These are phyloP conservation scores for Cystobasidium onofrii DNA, from an alignment of 768 basidiomycete species.

Conservation along the genomic window DNA sequence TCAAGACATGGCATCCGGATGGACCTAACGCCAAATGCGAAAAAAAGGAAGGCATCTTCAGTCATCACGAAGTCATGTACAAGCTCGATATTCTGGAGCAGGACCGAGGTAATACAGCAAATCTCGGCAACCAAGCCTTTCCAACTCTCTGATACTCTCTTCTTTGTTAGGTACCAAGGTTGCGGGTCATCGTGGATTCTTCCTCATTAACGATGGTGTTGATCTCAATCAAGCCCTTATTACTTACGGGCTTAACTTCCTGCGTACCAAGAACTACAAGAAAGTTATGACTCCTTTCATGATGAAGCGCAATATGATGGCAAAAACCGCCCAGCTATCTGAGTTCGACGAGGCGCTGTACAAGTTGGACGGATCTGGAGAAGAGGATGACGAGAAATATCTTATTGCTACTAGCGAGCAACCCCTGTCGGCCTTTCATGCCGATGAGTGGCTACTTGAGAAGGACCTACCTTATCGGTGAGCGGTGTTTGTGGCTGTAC, in stretches of 20 bases:
- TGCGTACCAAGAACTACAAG: constrained; percentile 71
- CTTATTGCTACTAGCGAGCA: constrained; percentile 98
- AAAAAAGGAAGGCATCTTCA: constrained; percentile 62
- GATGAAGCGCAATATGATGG: constrained; percentile 97
- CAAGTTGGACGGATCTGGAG: constrained; percentile 55
- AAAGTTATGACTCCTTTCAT: constrained; percentile 96
- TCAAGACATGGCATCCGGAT: constrained; percentile 78
- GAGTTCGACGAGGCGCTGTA: constrained; percentile 98
- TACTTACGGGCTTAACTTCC: constrained; percentile 86
- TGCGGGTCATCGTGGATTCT: constrained; percentile 91
- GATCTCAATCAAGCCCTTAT: constrained; percentile 96
- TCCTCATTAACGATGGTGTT: constrained; percentile 87
- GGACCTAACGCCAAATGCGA: constrained; percentile 65
- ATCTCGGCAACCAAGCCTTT: too few species aligned
- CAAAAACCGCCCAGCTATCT: constrained; percentile 91
- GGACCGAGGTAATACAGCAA: constrained; percentile 70
- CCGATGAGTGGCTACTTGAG: constrained; percentile 95
- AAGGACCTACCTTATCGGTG: constrained; percentile 87
- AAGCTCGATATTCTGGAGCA: constrained; percentile 92
- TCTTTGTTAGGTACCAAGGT: constrained; percentile 67
- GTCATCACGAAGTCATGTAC: constrained; percentile 95
- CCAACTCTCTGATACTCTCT: background rate
- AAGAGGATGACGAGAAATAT: constrained; percentile 82
- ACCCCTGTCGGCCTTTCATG: constrained; percentile 90
- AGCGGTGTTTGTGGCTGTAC: too few species aligned